Evolutionary conservation across 108 stramenopile genomes (phyloP), one percentile per base, ranked within the genome.

Genomic region (Nitzschia sp.): DNA sequence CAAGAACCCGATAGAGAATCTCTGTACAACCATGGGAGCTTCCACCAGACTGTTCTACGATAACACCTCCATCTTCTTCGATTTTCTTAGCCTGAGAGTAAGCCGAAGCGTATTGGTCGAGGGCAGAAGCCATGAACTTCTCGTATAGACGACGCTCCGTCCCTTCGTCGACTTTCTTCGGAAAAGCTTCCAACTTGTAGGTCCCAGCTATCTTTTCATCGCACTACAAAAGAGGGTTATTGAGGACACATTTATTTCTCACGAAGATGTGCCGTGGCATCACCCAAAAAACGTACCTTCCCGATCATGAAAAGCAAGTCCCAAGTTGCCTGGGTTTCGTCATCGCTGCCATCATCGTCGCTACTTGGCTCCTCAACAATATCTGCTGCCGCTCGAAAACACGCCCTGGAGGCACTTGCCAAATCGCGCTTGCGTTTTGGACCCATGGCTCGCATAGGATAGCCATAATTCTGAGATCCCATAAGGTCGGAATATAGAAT

Each of bases 261-360:
- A 34, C 26, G 56, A 33, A 35, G 58, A 59, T 8, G n/a, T n/a
- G n/a, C 19, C 9, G 13, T n/a, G 31, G 35, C 1, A 2, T 21
- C 54, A 44, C 17, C 1, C 47, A 29, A 50, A 11, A 16, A 45
- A 71, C 80, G 19, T 53, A 82, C 80, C 76, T 94, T 94, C 52
- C 89, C 93, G 66, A 87, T 62, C 90, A 94, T 91, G 59, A 94
- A 90, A 19, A 65, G 50, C 19, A 84, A 45, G 66, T 94, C 90
- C 84, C 84, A 91, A 3, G 82, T 84, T 48, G 58, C 61, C 22
- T 79, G 72, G 60, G 72, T 50, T 6, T 71, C 68, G 53, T 71
- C 79, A 15, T 85, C 60, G 45, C 28, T 54, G 45, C 38, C 38
- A 30, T 60, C 72, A 0, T 55, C 73, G 17, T 55, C 60, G 0